These are phyloP conservation scores for Tylopilus balloui DNA, from an alignment of 768 basidiomycete genomes.

Conservation along the genomic window DNA sequence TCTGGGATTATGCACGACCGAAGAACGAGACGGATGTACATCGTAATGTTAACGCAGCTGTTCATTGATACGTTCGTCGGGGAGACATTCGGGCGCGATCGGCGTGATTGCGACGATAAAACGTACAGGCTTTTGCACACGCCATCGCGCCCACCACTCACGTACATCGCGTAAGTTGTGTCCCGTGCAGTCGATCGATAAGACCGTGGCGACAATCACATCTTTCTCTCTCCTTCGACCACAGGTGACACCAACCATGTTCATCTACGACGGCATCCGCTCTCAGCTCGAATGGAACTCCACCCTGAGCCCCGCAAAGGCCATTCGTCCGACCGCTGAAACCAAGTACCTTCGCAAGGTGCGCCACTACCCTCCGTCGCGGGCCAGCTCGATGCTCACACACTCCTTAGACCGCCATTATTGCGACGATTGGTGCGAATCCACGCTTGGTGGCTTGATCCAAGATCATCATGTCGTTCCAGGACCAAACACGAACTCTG, in stretches of 20 bases:
- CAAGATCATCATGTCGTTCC: constrained; percentile 10
- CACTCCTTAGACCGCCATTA: constrained; percentile 78
- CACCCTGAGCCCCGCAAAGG: constrained; percentile 67
- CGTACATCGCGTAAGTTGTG: constrained; percentile 23
- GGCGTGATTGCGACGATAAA: constrained; percentile 11
- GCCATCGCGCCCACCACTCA: constrained; percentile 7
- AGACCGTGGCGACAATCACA: constrained; percentile 9
- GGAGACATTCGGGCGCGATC: constrained; percentile 8
- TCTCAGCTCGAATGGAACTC: constrained; percentile 95
- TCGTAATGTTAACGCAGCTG: constrained; percentile 24
- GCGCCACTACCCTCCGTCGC: constrained; percentile 17
- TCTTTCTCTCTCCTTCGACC: constrained; percentile 1
- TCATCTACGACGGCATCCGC: constrained; percentile 53
- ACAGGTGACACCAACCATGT: constrained; percentile 38
- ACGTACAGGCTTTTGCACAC: not conserved
- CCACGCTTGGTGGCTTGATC: not conserved
- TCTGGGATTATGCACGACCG: constrained; percentile 3
- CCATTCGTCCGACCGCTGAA: constrained; percentile 65
- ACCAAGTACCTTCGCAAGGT: constrained; percentile 94
- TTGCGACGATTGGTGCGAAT: constrained; percentile 89
- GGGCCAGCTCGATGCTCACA: constrained; percentile 2
- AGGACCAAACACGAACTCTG: constrained; percentile 93
- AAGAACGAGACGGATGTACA: constrained; percentile 16
- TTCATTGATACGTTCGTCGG: constrained; percentile 28
- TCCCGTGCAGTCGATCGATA: constrained; percentile 14